Base-by-base conservation (phyloP, 345 rosid genomes). In the Bretschneidera sinensis region DNA sequence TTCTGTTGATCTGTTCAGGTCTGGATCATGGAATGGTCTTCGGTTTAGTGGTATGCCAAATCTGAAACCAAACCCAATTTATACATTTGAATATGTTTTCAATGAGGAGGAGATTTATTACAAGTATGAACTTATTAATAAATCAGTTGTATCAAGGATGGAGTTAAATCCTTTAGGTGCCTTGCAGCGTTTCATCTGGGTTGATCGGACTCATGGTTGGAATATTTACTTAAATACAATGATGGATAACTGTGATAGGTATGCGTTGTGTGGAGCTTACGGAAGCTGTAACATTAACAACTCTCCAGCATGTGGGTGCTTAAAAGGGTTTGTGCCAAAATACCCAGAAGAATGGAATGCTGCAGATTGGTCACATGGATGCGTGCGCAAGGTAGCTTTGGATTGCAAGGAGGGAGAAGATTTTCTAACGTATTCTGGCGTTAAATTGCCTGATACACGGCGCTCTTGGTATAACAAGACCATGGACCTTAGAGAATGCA, bases 11-110 rank as follows among this genome's bases (percentile, higher is more conserved):
- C 0, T 0, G 17, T 33, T 21, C 47, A 16, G 72, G 4, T 10
- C 24, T 6, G 76, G 75, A 4, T 57, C 70, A 14, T 65, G 70
- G 75, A 64, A 61, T 31, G 76, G 76, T 51, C 21, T 55, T 6
- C 17, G 51, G 49, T 66, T 55, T 31, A 51, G 25, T 39, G 63
- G 70, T 8, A 18, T 56, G 28, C 21, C 51, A 7, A 39, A 24
- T 31, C 43, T 61, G 24, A 57, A 25, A 10, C 28, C 69, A 4
- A 63, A 43, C 33, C 49, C 63, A 0, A 24, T 58, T 4, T 57
- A 51, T 13, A 23, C 49, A 15, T 50, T 5, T 4, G 43, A 57
- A 9, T 58, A 24, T 52, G 63, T 50, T 25, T 51, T 22, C 21
- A 58, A 70, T 21, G 63, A 63, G 21, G 14, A 43, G 9, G 74